phyloP scores from a whole-genome alignment of 352 stramenopile species.

The Globisporangium perplexum region DNA sequence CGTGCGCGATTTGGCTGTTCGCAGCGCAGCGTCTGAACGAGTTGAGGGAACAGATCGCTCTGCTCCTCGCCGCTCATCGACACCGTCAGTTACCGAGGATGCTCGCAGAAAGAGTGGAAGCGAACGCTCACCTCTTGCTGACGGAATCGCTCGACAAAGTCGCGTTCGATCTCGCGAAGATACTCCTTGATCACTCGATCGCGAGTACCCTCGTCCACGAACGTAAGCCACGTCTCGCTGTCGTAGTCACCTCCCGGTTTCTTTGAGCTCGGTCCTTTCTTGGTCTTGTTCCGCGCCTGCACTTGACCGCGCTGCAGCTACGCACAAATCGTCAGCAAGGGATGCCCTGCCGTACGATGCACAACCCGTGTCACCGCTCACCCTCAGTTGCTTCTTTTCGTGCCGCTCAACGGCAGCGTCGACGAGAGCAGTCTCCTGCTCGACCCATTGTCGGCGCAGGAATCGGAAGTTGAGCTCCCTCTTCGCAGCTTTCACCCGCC shows the following conservation, averaged over 20 bases:
- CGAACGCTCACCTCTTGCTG: slow-evolving; percentile 32
- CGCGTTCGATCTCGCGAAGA: slow-evolving; percentile 28
- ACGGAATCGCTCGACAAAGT: slow-evolving; percentile 31
- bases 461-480: slow-evolving; percentile 27
- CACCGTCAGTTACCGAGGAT: not conserved
- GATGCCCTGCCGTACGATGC: not conserved
- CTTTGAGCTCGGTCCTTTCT: slow-evolving; percentile 8
- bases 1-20: slow-evolving; percentile 49
- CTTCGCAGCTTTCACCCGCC: slow-evolving; percentile 37
- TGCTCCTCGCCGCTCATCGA: not conserved
- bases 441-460: slow-evolving; percentile 42
- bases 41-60: slow-evolving; percentile 48
- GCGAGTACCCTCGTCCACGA: slow-evolving; percentile 30
- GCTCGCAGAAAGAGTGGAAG: not conserved
- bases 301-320: slow-evolving; percentile 2
- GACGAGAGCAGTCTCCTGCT: slow-evolving; percentile 41
- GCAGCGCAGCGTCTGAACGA: slow-evolving; percentile 49
- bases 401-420: slow-evolving; percentile 39
- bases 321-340: not conserved
- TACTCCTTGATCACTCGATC: slow-evolving; percentile 32
- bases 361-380: slow-evolving; percentile 4
- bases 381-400: slow-evolving; percentile 29
- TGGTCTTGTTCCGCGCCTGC: slow-evolving; percentile 14
- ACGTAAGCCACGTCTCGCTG: slow-evolving; percentile 42
- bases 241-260: slow-evolving; percentile 7